A percentile compares a stretch with the other conserved stretches of the same genome.
Evolutionary conservation across 2,329 filamentous ascomycete genomes (phyloP).

Genomic region (Penicillium polonicum): DNA sequence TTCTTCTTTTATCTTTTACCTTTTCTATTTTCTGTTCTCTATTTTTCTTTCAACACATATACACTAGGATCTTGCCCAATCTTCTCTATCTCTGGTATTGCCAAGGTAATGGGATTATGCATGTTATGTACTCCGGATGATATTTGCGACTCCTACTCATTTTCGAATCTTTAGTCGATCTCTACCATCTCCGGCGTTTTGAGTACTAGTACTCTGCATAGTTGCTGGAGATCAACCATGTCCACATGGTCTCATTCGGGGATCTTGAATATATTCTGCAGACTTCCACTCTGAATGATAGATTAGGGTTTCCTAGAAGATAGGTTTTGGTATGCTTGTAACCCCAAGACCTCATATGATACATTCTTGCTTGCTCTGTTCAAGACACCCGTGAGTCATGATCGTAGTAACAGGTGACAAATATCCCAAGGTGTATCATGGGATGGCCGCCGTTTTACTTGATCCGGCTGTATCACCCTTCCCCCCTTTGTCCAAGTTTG

Average conservation of each 20-base stretch:
- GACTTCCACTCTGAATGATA: slow-evolving; percentile 5
- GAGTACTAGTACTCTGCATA: slow-evolving; percentile 11
- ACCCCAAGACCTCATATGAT: slow-evolving; percentile 26
- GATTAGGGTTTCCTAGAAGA: slow-evolving; percentile 18
- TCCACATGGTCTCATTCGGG: slow-evolving; percentile 22
- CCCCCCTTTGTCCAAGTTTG: slow-evolving; percentile 22
- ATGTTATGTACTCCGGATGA: slow-evolving; percentile 14
- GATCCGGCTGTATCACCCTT: slow-evolving; percentile 30
- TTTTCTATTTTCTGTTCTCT: neutral
- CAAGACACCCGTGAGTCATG: slow-evolving; percentile 24
- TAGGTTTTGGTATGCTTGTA: slow-evolving; percentile 20
- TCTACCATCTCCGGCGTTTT: slow-evolving; percentile 13
- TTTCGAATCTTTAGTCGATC: slow-evolving; percentile 15
- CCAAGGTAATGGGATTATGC: slow-evolving; percentile 6
- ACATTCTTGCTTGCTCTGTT: slow-evolving; percentile 22
- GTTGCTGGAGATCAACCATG: slow-evolving; percentile 16
- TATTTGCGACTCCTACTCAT: slow-evolving; percentile 7
- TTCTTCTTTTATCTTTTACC: neutral
- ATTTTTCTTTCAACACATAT: neutral
- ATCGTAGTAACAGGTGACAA: slow-evolving; percentile 25
- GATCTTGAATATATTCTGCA: slow-evolving; percentile 13
- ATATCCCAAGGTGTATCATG: slow-evolving; percentile 23
- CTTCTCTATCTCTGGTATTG: neutral
- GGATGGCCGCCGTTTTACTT: slow-evolving; percentile 24
- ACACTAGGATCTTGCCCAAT: neutral